Conservation (phyloP, 2,329 filamentous ascomycete species). For the Claviceps paspali region DNA sequence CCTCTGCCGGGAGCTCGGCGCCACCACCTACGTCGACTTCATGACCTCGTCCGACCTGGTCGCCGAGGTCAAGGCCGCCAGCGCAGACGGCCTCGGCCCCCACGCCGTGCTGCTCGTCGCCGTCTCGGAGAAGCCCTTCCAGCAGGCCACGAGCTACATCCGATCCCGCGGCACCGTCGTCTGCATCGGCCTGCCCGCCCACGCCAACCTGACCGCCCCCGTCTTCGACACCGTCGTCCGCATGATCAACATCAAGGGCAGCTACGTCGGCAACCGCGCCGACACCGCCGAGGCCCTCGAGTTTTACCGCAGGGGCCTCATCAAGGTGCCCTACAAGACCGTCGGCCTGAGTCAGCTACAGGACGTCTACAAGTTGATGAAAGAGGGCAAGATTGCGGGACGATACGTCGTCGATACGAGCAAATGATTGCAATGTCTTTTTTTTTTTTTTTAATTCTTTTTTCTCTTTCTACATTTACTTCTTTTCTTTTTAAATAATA, state of each 20-base stretch:
- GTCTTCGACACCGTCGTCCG: slow-evolving; percentile 79
- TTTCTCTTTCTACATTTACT: no score
- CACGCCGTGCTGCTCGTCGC: slow-evolving; percentile 80
- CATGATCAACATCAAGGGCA: slow-evolving; percentile 87
- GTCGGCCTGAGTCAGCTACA: slow-evolving; percentile 68
- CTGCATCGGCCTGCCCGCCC: slow-evolving; percentile 75
- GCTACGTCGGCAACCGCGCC: slow-evolving; percentile 83
- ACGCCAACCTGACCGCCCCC: slow-evolving; percentile 64
- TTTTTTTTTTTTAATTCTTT: no score
- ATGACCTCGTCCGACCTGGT: slow-evolving; percentile 60
- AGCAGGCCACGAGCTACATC: slow-evolving; percentile 82
- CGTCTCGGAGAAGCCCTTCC: slow-evolving; percentile 82
- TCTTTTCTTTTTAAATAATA: no score
- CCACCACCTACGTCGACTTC: slow-evolving; percentile 68
- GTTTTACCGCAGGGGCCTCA: slow-evolving; percentile 70
- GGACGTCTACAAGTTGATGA: slow-evolving; percentile 64
- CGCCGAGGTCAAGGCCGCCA: slow-evolving; percentile 68
- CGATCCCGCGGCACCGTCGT: slow-evolving; percentile 70
- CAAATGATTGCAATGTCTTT: no score
- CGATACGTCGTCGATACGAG: slow-evolving; percentile 66
- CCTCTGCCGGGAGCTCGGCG: slow-evolving; percentile 56
- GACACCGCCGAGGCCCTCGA: slow-evolving; percentile 82
- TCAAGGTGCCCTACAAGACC: slow-evolving; percentile 77
- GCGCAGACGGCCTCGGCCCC: slow-evolving; percentile 66
- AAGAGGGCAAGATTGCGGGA: slow-evolving; percentile 56